phyloP scores from a whole-genome alignment of 2,329 filamentous ascomycete species.

The Thelonectria discophora region DNA sequence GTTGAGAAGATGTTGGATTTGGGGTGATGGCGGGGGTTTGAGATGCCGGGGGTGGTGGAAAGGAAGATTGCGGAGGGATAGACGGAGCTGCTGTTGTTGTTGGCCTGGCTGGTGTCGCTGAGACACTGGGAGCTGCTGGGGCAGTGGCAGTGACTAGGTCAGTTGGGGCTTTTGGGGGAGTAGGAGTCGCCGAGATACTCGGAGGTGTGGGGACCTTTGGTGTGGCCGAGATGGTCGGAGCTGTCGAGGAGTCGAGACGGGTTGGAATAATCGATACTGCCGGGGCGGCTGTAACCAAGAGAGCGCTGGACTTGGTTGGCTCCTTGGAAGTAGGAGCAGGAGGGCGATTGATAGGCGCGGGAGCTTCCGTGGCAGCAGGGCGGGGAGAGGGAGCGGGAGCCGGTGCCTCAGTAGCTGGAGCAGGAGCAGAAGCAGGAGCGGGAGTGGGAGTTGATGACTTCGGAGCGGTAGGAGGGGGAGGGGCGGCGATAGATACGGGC shows the following conservation, averaged over 20 bases:
- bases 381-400: conserved; percentile 9
- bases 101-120: no score
- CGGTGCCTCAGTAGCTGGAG: background rate
- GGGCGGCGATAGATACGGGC: background rate
- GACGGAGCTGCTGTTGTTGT: background rate
- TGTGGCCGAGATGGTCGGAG: background rate
- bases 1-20: conserved; percentile 15
- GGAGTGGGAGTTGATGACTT: conserved; percentile 6
- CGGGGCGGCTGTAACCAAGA: background rate
- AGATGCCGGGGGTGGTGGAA: background rate
- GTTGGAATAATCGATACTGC: background rate
- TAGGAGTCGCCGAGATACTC: no score
- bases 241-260: background rate
- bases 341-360: background rate
- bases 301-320: background rate
- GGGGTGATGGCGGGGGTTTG: conserved; percentile 1
- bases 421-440: background rate
- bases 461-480: background rate
- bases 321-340: background rate
- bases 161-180: no score
- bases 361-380: conserved; percentile 6
- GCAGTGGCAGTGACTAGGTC: no score
- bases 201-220: conserved; percentile 1
- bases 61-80: background rate
- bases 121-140: no score